phyloP scores from a whole-genome alignment of 768 basidiomycete genomes.

The Suillus discolor region DNA sequence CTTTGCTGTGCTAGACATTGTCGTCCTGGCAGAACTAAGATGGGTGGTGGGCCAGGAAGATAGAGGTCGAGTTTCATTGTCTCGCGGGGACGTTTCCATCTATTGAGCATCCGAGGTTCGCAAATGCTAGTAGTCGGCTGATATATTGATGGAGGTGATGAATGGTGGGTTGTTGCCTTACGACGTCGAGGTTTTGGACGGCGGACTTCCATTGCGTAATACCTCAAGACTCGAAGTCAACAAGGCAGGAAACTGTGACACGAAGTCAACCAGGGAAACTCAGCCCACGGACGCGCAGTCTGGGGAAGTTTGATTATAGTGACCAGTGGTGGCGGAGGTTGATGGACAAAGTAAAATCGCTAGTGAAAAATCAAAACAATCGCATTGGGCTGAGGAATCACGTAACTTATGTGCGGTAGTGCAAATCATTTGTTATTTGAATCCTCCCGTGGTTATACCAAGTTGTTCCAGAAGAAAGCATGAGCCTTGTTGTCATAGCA shows the following conservation, averaged over 20 bases:
- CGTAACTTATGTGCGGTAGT: neutral
- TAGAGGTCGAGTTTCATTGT: neutral
- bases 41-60: conserved; percentile 2
- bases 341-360: neutral
- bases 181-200: neutral
- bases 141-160: neutral
- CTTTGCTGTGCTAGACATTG: conserved; percentile 3
- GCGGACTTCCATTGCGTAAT: neutral
- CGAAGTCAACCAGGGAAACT: neutral
- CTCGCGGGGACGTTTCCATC: neutral
- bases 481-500: neutral
- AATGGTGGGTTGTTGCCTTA: neutral
- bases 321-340: neutral
- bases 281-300: neutral
- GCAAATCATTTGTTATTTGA: neutral
- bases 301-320: neutral
- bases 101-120: neutral
- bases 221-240: neutral
- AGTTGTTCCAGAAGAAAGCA: neutral
- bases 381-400: neutral
- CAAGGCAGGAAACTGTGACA: too few species aligned
- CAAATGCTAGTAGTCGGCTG: neutral
- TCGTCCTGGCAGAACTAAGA: conserved; percentile 7
- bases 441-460: neutral
- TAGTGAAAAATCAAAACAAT: neutral